Evolutionary conservation across 2,329 filamentous ascomycete species (phyloP).

Genomic region (Pyrenophora seminiperda): DNA sequence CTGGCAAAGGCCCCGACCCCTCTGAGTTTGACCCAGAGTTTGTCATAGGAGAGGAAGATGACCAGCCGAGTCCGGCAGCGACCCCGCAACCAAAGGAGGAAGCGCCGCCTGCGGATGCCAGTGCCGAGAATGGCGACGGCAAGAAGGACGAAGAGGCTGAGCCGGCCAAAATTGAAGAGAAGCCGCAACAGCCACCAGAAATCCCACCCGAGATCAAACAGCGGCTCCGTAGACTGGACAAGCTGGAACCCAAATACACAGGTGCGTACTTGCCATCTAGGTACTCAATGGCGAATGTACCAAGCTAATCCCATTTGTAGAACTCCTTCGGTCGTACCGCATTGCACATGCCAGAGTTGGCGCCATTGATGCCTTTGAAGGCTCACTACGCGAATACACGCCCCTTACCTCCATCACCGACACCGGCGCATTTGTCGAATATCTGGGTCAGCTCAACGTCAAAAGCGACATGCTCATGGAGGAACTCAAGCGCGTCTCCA

Average conservation of each 20-base stretch:
- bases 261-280: conserved; percentile 55
- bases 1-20: conserved; percentile 73
- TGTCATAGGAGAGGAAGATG: conserved; percentile 82
- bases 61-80: conserved; percentile 63
- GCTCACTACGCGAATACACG: conserved; percentile 87
- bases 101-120: conserved; percentile 28
- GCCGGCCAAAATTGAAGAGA: conserved; percentile 36
- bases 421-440: conserved; percentile 82
- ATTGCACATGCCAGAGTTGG: conserved; percentile 86
- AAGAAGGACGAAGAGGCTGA: conserved; percentile 44
- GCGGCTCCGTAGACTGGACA: conserved; percentile 85
- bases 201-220: conserved; percentile 74
- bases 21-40: conserved; percentile 87
- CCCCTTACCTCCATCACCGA: conserved; percentile 88
- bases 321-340: conserved; percentile 88
- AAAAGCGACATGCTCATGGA: conserved; percentile 94
- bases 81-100: conserved; percentile 62
- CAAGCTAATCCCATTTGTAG: conserved; percentile 53
- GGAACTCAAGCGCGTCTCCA: conserved; percentile 84
- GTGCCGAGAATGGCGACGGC: conserved; percentile 31
- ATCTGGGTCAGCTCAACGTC: conserved; percentile 81
- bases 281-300: background rate
- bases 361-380: conserved; percentile 91
- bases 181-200: conserved; percentile 54
- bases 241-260: conserved; percentile 83